Evolutionary conservation across 805 yeast species (phyloP).

Genomic region (Teunomyces panamensis): DNA sequence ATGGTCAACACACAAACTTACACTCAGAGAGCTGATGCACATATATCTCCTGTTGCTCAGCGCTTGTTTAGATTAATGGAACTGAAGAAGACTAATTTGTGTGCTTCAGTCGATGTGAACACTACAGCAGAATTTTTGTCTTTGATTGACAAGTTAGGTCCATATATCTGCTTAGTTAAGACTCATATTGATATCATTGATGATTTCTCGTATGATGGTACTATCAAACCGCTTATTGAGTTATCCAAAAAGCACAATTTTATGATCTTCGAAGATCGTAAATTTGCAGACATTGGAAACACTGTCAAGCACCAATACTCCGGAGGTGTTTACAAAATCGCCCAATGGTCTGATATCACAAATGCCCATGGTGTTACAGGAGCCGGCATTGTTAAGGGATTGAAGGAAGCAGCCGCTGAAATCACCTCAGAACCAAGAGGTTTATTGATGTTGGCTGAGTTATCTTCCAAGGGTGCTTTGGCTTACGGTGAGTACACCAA

Average conservation of each 20-base stretch:
- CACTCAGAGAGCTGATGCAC: conserved; percentile 64
- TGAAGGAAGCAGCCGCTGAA: conserved; percentile 75
- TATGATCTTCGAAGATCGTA: conserved; percentile 93
- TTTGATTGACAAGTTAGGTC: conserved; percentile 80
- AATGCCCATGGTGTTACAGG: conserved; percentile 99
- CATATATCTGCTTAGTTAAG: conserved; percentile 86
- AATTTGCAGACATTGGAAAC: conserved; percentile 97
- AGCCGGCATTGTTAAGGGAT: conserved; percentile 84
- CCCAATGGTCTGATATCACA: conserved; percentile 94
- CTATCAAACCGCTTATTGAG: conserved; percentile 69
- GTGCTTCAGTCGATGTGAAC: conserved; percentile 91
- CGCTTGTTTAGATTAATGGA: conserved; percentile 74
- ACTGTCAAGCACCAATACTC: conserved; percentile 93
- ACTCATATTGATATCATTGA: conserved; percentile 92
- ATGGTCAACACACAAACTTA: conserved; percentile 43
- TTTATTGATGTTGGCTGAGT: conserved; percentile 89
- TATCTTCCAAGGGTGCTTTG: conserved; percentile 88
- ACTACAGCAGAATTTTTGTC: conserved; percentile 71
- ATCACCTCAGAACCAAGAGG: conserved; percentile 80
- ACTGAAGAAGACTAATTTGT: conserved; percentile 76
- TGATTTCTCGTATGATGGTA: conserved; percentile 80
- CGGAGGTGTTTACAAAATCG: conserved; percentile 86
- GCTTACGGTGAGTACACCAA: conserved; percentile 90
- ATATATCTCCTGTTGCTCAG: conserved; percentile 76
- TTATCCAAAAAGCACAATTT: conserved; percentile 82